Conservation (phyloP, 179 eudicot species). For the Heliamphora pulchella region DNA sequence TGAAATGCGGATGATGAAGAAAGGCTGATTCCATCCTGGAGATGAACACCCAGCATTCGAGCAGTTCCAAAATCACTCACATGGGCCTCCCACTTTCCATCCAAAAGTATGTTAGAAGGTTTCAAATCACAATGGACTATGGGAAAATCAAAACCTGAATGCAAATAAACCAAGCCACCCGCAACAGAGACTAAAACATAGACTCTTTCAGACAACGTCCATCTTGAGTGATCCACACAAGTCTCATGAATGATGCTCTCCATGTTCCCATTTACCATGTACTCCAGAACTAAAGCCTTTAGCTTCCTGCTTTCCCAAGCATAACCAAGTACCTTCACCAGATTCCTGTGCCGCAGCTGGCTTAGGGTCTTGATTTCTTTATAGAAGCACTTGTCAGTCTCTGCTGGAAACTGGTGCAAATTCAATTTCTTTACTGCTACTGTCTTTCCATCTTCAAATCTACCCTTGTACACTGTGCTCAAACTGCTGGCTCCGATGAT, state of each 20-base stretch:
- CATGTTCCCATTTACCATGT: constrained; percentile 84
- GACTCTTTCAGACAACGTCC: constrained; percentile 50
- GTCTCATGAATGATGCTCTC: constrained; percentile 59
- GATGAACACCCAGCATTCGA: constrained; percentile 67
- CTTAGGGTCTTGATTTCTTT: constrained; percentile 64
- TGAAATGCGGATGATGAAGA: constrained; percentile 57
- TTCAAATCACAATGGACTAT: constrained; percentile 88
- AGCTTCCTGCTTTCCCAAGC: constrained; percentile 84
- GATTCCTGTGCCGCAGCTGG: constrained; percentile 64
- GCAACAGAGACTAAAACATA: constrained; percentile 50
- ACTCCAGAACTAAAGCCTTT: constrained; percentile 71
- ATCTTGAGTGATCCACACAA: constrained; percentile 24
- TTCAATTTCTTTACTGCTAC: constrained; percentile 74
- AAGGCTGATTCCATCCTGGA: constrained; percentile 29
- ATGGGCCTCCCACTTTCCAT: constrained; percentile 60
- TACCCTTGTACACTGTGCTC: constrained; percentile 79
- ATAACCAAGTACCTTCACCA: constrained; percentile 80
- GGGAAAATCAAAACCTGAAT: constrained; percentile 71
- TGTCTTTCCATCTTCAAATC: constrained; percentile 39
- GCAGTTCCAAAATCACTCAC: constrained; percentile 95
- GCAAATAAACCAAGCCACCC: constrained; percentile 70
- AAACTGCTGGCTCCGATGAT: constrained; percentile 55
- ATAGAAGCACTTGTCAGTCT: constrained; percentile 63
- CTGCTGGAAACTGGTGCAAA: constrained; percentile 51
- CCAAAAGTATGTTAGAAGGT: constrained; percentile 84